A percentile compares a stretch with the other conserved stretches of the same genome.
Conservation (phyloP, 148 eudicot genomes). For the Nyssa sinensis region DNA sequence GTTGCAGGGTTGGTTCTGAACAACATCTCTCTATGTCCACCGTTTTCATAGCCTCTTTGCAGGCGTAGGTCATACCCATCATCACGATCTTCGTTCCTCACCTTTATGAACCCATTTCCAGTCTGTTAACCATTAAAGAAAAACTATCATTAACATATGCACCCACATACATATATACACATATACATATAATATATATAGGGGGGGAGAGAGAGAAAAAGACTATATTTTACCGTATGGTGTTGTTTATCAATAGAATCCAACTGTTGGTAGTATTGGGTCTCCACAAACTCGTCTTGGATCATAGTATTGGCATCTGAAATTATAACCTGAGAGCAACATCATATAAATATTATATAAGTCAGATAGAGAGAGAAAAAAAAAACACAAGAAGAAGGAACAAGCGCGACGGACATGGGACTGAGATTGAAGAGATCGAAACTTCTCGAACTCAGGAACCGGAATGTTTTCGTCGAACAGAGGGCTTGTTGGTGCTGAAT, state of each 20-base stretch:
- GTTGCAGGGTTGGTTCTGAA: conserved; percentile 62
- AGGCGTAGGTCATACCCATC: conserved; percentile 23
- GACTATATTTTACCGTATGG: conserved; percentile 53
- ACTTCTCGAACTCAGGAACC: conserved; percentile 56
- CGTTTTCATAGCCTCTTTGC: conserved; percentile 19
- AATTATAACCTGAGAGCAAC: conserved; percentile 20
- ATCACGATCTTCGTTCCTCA: conserved; percentile 21
- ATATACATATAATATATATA: too few relatives aligned
- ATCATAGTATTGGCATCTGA: conserved; percentile 11
- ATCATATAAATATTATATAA: not conserved
- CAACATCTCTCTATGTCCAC: conserved; percentile 18
- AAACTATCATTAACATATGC: not conserved
- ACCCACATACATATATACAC: too few relatives aligned
- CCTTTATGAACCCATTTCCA: conserved; percentile 68
- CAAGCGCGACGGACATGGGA: conserved; percentile 27
- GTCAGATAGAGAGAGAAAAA: not conserved
- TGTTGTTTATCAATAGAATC: conserved; percentile 63
- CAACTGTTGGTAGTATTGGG: conserved; percentile 56
- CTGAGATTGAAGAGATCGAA: conserved; percentile 45
- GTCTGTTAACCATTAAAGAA: conserved; percentile 38
- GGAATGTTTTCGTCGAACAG: conserved; percentile 6
- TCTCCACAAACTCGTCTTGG: conserved; percentile 67
- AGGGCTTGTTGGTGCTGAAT: conserved; percentile 22
- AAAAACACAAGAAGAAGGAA: not conserved
- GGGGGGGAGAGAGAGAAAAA: not conserved